phyloP scores from a whole-genome alignment of 192 early-diverging fungal genomes.

The Diversispora eburnea region DNA sequence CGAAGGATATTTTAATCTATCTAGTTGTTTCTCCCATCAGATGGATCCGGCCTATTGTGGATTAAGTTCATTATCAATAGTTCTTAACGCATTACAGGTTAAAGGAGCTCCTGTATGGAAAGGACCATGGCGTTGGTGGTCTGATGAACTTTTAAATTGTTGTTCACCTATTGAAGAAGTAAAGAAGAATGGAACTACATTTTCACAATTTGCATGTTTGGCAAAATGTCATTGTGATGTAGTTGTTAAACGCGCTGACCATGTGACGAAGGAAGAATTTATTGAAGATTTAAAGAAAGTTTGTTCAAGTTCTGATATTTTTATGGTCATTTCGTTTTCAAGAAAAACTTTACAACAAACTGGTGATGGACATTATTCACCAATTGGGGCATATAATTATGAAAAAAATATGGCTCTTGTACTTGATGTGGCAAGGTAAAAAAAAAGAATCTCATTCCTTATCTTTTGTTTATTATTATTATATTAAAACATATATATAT shows the following conservation, averaged over 20 bases:
- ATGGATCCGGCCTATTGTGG: slow-evolving; percentile 88
- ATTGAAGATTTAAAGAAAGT: slow-evolving; percentile 67
- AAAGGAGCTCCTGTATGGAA: slow-evolving; percentile 88
- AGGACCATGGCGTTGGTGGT: slow-evolving; percentile 73
- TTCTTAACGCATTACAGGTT: slow-evolving; percentile 88
- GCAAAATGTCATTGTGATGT: slow-evolving; percentile 86
- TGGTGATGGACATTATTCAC: slow-evolving; percentile 77
- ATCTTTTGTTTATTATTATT: too few relatives aligned
- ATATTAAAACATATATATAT: neutral
- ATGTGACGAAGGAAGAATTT: slow-evolving; percentile 72
- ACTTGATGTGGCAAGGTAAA: slow-evolving; percentile 69
- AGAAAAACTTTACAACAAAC: slow-evolving; percentile 76
- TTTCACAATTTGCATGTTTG: slow-evolving; percentile 85
- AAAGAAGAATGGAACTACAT: slow-evolving; percentile 81
- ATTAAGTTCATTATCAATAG: slow-evolving; percentile 86
- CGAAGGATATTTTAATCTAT: slow-evolving; percentile 83
- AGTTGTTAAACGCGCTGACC: slow-evolving; percentile 65
- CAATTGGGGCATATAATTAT: slow-evolving; percentile 79
- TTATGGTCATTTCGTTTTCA: slow-evolving; percentile 87
- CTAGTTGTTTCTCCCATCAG: slow-evolving; percentile 89
- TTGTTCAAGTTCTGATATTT: slow-evolving; percentile 64
- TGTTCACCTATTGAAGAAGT: slow-evolving; percentile 69
- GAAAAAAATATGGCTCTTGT: slow-evolving; percentile 73
- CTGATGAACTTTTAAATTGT: slow-evolving; percentile 70
- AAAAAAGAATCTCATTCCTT: neutral